phyloP scores from a whole-genome alignment of 257 asterid species.

The Scutellaria baicalensis region DNA sequence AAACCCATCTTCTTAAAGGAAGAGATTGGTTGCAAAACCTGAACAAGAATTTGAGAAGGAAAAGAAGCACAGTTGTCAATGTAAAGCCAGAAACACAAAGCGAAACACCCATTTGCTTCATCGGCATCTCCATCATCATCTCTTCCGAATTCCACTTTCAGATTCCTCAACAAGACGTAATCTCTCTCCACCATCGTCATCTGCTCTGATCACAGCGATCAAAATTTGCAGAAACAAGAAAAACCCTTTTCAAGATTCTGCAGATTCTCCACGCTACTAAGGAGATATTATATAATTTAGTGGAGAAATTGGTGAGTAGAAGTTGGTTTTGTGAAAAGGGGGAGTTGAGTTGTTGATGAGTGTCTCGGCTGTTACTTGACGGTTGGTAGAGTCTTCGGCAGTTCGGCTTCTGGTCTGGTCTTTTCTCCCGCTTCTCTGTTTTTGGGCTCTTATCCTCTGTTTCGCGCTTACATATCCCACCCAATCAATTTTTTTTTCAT shows the following conservation, averaged over 20 bases:
- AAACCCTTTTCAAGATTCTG: constrained; percentile 11
- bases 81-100: constrained; percentile 78
- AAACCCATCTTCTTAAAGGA: neutral
- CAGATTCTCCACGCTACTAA: neutral
- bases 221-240: constrained; percentile 7
- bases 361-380: constrained; percentile 78
- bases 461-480: constrained; percentile 5
- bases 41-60: constrained; percentile 55
- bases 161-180: constrained; percentile 47
- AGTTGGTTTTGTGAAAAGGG: constrained; percentile 6
- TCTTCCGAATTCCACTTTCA: constrained; percentile 45
- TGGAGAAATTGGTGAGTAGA: neutral
- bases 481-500: too few relatives aligned
- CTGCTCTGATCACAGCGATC: constrained; percentile 19
- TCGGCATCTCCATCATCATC: constrained; percentile 22
- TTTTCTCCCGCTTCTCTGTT: constrained; percentile 38
- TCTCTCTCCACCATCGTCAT: constrained; percentile 33
- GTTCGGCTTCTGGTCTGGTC: constrained; percentile 56
- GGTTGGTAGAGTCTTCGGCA: constrained; percentile 82
- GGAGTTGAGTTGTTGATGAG: constrained; percentile 20
- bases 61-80: constrained; percentile 35
- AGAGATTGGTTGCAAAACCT: constrained; percentile 38
- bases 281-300: neutral
- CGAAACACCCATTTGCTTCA: constrained; percentile 35
- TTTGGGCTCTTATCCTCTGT: constrained; percentile 39